Evolutionary conservation across 2,329 filamentous ascomycete species (phyloP), one percentile per base, ranked within the genome.

Genomic region (Fusarium sororula): DNA sequence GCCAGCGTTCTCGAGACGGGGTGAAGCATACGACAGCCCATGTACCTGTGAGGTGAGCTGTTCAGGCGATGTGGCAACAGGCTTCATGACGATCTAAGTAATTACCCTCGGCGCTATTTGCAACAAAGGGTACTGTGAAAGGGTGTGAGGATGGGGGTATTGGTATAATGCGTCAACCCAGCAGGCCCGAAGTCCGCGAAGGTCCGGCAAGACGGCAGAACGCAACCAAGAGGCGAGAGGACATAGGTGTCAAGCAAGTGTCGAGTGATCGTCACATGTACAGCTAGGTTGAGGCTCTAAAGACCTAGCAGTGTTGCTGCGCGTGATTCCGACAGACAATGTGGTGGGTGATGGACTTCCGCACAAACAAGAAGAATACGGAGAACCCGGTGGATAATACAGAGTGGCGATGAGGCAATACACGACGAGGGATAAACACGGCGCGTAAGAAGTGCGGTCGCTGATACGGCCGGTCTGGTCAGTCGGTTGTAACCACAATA

Each of bases 41-140:
- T 77, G 78, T 79, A 79, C 79, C 80, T 81, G 78, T 74, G 75
- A 75, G 78, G 80, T 79, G 78, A 80, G 78, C 67, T 80, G 81
- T 74, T 78, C 77, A 57, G 78, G 68, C 66, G 76, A 72, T 76
- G 79, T 78, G 75, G 73, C 73, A 73, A 77, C 68, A 76, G 74
- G 65, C 63, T 78, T 64, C 72, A 74, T 75, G 69, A 65, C 51
- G 73, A 74, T 77, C 58, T 61, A 60, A 59, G 44, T 55, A 71
- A 48, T 60, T 56, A 62, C 39, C 53, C 57, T 69, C 70, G 70
- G 62, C 66, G 72, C 63, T 64, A 76, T 68, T 73, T 67, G 63
- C 56, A 66, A 70, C 51, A 44, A 57, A 70, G 66, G 57, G 39
- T 28, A 63, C 67, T 51, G 64, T 47, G 35, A 72, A 53, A 64